Base-by-base conservation (phyloP, 306 rosid species). In the Pterocarpus macrocarpus region DNA sequence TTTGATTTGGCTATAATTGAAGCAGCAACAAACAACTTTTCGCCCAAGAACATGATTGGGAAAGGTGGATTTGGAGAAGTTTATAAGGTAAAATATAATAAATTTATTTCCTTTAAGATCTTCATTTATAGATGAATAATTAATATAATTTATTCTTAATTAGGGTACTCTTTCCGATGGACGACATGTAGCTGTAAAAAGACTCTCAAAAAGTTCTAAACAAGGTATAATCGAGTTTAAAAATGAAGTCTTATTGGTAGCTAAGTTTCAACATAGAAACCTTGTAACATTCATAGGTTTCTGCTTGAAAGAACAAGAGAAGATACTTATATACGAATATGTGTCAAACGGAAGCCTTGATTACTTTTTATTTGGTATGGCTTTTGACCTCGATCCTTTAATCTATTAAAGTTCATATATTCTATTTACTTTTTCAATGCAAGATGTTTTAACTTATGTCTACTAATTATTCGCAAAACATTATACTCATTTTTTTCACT, bases 1-100 rank as follows among this genome's bases (percentile, higher is more conserved):
- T 64, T 64, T 7, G 73, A 77, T 17, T 17, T 49, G 55, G 4
- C 49, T 64, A 12, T 14, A 3, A 17, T 64, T 22, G 30, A 77
- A 38, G 64, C 13, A 36, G 81, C 81, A 7, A 50, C 81, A 0
- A 13, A 64, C 50, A 45, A 62, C 17, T 62, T 75, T 33, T 44
- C 70, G 9, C 5, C 2, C 0, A 47, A 45, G 45, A 77, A 65
- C 5, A 49, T 35, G 32, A 77, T 77, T 17, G 73, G 81, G 0
- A 50, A 64, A 77, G 81, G 81, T 52, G 81, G 73, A 77, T 64
- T 64, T n/a, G 45, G 71, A 14, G 14, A 71, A 41, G 73, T 69
- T 69, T 47, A 47, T 4, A 70, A 70, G 75, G 61, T 70, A 10
- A 70, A 32, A 5, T 32, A 13, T 30, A 36, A 32, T 3, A 32